Percentiles rank a stretch among this genome's conserved stretches.
These are phyloP conservation scores for Ceratobasidium theobromae DNA, from an alignment of 1,284 basidiomycete genomes.

Conservation along the genomic window DNA sequence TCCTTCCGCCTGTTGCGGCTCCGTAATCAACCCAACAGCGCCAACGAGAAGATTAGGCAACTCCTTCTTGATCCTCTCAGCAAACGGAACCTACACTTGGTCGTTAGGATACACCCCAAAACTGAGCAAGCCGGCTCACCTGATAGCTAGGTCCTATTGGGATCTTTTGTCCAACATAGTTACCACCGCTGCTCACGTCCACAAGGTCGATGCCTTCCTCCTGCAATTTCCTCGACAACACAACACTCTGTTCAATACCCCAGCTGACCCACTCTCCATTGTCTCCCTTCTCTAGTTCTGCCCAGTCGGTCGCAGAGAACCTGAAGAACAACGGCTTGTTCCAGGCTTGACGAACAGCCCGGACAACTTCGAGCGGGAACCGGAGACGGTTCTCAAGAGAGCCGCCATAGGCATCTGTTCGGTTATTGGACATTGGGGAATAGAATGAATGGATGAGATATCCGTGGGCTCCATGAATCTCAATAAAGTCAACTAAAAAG, in stretches of 20 bases:
- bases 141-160: constrained; percentile 15
- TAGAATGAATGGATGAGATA: constrained; percentile 65
- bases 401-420: constrained; percentile 74
- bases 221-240: constrained; percentile 58
- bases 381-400: constrained; percentile 71
- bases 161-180: constrained; percentile 52
- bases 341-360: constrained; percentile 60
- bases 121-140: not conserved
- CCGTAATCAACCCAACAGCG: constrained; percentile 74
- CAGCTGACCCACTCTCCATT: constrained; percentile 64
- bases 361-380: constrained; percentile 60
- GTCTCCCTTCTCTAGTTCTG: constrained; percentile 61
- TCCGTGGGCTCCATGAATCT: constrained; percentile 74
- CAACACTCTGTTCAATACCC: constrained; percentile 75
- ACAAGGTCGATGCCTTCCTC: constrained; percentile 70
- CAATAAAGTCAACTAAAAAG: constrained; percentile 72
- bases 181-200: constrained; percentile 70
- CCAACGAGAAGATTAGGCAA: constrained; percentile 59
- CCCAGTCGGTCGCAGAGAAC: constrained; percentile 76
- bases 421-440: constrained; percentile 69
- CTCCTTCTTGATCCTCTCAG: constrained; percentile 66
- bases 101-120: not conserved
- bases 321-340: constrained; percentile 72
- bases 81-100: constrained; percentile 60
- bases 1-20: constrained; percentile 63